Conservation (phyloP, 768 basidiomycete species). For the Amanita phalloides region DNA sequence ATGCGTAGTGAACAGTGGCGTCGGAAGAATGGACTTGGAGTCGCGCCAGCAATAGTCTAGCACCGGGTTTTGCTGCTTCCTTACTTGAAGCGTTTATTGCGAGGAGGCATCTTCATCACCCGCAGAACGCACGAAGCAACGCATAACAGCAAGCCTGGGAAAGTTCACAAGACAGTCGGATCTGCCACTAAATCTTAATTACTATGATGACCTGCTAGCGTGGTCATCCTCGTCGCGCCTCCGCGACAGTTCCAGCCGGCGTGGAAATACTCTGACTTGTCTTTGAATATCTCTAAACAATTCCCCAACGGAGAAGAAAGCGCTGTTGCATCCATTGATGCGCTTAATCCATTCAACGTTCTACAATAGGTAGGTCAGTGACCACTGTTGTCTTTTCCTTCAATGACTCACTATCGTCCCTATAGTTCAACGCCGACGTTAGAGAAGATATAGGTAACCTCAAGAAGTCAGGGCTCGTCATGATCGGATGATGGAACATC, state of each 20-base stretch:
- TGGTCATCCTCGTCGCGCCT: slow-evolving; percentile 1
- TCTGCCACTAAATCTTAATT: neutral
- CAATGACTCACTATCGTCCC: neutral
- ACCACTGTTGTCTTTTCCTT: neutral
- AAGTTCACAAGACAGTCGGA: no score
- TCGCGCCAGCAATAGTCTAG: no score
- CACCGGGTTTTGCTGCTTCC: no score
- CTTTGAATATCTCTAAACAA: neutral
- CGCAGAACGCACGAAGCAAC: no score
- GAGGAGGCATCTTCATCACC: no score
- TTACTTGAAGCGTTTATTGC: no score
- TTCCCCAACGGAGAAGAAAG: neutral
- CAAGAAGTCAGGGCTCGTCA: no score
- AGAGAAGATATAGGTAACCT: neutral
- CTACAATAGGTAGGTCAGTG: neutral
- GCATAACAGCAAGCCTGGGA: no score
- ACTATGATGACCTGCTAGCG: neutral
- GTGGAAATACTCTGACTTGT: neutral
- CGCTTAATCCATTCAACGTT: neutral
- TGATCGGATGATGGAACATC: neutral
- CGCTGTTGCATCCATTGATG: neutral
- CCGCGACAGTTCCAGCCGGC: neutral
- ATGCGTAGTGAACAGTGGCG: no score
- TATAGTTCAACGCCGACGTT: neutral
- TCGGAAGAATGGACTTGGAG: no score